Base-by-base conservation (phyloP, 352 stramenopile species). In the Discostella stelligera region DNA sequence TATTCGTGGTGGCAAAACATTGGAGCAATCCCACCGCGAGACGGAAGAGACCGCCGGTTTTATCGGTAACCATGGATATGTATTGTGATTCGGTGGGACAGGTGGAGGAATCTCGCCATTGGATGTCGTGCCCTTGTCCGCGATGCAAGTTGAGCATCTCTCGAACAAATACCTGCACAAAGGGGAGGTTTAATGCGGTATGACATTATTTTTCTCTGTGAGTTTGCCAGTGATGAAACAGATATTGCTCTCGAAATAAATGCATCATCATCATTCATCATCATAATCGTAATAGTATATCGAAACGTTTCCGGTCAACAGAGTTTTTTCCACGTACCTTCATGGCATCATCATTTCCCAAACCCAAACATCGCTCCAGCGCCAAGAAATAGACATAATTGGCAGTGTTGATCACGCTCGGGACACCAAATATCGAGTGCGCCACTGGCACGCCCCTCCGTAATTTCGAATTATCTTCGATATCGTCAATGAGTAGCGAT, bases 311-410 rank as follows among this genome's bases (percentile, higher is more conserved):
- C 37, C n/a, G n/a, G n/a, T n/a, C n/a, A n/a, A n/a, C n/a, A n/a
- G n/a, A n/a, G n/a, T n/a, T n/a, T 10, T 10, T 10, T 10, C 53
- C 25, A 62, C 32, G 4, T 61, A 80, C 73, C 53, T 88, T 74
- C 83, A 90, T 86, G 1, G 85, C 83, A 39, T 82, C 70, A 5
- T 92, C 79, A 79, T 95, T 98, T 5, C 90, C 74, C 8, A 98
- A 82, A 11, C 84, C 80, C 39, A 97, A 92, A 73, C 93, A 97
- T 59, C 91, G 89, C 79, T 98, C 94, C 66, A 99, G 84, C 20
- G 96, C 97, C 68, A 98, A 72, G 79, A 98, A 98, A 74, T 98
- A 98, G 8, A 98, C 95, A 83, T 98, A 99, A 79, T 99, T 99
- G 61, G 95, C 96, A 68, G 91, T 97, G 86, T 99, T 99, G 80